Base-by-base conservation (phyloP, 305 asterid species). In the Rubia occidens region DNA sequence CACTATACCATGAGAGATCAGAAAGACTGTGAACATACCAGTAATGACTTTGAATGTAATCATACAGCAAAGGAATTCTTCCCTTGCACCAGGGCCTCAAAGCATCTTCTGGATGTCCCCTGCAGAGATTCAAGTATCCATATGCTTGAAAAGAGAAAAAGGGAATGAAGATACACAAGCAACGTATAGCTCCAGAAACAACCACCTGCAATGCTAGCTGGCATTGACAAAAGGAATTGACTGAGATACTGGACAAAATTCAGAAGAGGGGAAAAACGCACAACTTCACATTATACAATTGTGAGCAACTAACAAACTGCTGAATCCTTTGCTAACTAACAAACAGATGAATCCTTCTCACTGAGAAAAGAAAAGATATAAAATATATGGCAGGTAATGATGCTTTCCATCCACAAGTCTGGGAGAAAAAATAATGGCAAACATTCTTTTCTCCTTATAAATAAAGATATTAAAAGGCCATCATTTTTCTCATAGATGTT, bases 31-130 rank as follows among this genome's bases (percentile, higher is more conserved):
- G 20, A 77, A 87, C 95, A 77, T 91, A 91, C 97, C 97, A 91
- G 83, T 94, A 94, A 79, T 81, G 96, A 82, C 91, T 85, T 75
- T 94, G 97, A 83, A 94, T 91, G 80, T 83, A 91, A 60, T 60
- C 64, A 24, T 60, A 60, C 64, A 60, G 15, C 42, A 29, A 13
- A 4, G 64, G 64, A 60, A 60, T 60, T 60, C 64, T 60, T 60
- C 42, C 64, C 42, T 60, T 89, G 95, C 97, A 91, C 97, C 99
- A 94, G 55, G 96, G 95, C 74, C 95, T 91, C 35, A 60, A 26
- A n/a, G 20, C 29, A 63, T 26, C 29, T 2, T 26, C 29, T 26
- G 29, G 29, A 26, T 26, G 29, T 26, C 29, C 29, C 29, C 29
- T 37, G 67, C 67, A 63, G 51, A 63, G 37, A 18, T 63, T 63